Conservation (phyloP, 371 early-diverging fungal species). For the Synchytrium microbalum region DNA sequence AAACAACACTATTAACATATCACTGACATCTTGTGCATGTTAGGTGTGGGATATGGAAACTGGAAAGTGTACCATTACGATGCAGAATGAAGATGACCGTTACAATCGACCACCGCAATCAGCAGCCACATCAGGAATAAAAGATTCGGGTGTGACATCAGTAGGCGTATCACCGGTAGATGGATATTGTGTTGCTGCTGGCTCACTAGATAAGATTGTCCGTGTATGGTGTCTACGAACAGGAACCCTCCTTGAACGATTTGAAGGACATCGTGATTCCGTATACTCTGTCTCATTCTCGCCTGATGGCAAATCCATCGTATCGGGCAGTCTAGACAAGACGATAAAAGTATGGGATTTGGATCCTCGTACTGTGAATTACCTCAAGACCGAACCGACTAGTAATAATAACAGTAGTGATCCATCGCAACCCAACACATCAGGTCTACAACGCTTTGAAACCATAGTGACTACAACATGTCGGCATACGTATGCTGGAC, state of each 20-base stretch:
- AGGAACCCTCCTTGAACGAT: neutral
- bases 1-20: neutral
- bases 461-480: conserved; percentile 24
- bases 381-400: neutral
- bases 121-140: conserved; percentile 25
- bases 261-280: conserved; percentile 8
- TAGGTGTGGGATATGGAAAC: conserved; percentile 81
- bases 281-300: conserved; percentile 10
- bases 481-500: conserved; percentile 49
- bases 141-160: conserved; percentile 91
- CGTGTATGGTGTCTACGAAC: conserved; percentile 5
- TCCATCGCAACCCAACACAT: neutral
- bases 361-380: neutral
- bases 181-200: conserved; percentile 41
- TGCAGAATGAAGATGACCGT: conserved; percentile 67
- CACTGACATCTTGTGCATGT: conserved; percentile 13
- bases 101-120: conserved; percentile 1
- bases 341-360: conserved; percentile 11
- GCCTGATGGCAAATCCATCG: conserved; percentile 5
- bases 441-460: neutral
- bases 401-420: too few species aligned
- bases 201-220: conserved; percentile 21
- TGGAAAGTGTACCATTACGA: conserved; percentile 59
- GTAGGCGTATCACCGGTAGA: conserved; percentile 64
- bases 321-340: conserved; percentile 9